Percentiles rank a stretch among this genome's conserved stretches.
Evolutionary conservation across 2,329 filamentous ascomycete genomes (phyloP).

Genomic region (Ophiostoma sp.): DNA sequence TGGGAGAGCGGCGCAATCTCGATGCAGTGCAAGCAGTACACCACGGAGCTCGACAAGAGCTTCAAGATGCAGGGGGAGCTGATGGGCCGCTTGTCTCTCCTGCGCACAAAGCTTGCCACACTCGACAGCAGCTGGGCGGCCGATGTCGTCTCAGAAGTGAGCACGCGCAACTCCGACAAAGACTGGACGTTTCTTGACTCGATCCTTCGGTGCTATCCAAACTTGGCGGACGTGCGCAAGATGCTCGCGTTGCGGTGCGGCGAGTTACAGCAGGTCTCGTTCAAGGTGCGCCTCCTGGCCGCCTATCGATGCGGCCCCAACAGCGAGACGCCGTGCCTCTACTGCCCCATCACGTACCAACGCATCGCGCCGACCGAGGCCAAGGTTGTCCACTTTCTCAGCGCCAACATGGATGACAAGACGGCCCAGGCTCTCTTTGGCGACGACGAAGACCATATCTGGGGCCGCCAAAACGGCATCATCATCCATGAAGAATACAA

Average conservation of each 20-base stretch:
- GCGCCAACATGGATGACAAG: not conserved
- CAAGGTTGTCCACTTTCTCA: conserved; percentile 12
- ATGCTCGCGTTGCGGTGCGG: not conserved
- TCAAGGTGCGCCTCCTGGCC: not conserved
- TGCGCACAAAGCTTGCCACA: not conserved
- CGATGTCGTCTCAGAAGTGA: not conserved
- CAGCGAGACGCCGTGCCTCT: not conserved
- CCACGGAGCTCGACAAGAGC: not conserved
- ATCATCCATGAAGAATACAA: not conserved
- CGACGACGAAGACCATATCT: not conserved
- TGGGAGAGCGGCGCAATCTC: not conserved
- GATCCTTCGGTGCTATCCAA: not conserved
- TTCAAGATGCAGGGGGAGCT: not conserved
- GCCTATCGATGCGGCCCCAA: not conserved
- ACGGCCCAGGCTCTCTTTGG: conserved; percentile 8
- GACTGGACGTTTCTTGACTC: not conserved
- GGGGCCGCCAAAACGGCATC: not conserved
- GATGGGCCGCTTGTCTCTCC: not conserved
- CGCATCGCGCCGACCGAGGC: not conserved
- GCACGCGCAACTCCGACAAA: not conserved
- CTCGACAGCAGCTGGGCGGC: not conserved
- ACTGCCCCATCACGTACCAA: not conserved
- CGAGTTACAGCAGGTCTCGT: not conserved
- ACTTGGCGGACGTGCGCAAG: not conserved
- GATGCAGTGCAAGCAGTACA: not conserved